Evolutionary conservation across 2,329 filamentous ascomycete species (phyloP), one percentile per base, ranked within the genome.

Genomic region (Fusarium sp.): DNA sequence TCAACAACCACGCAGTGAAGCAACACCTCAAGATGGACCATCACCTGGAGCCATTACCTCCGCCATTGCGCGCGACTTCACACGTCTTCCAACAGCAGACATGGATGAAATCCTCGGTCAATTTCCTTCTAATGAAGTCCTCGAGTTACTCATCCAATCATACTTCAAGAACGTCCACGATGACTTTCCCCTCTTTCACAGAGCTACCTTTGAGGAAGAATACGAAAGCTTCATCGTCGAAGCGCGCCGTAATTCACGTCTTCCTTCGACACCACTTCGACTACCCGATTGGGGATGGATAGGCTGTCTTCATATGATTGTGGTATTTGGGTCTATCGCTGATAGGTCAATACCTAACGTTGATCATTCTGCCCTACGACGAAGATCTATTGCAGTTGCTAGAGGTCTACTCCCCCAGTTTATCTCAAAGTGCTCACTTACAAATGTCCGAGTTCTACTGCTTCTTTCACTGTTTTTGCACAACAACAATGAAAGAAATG

Each of bases 401-500:
- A 59, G 72, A 1, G 62, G 65, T 0, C 1, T 74, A 0, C 59
- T 74, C 0, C 72, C 72, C 0, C 72, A 74, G 36, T 75, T 74
- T 17, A 65, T 74, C 3, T 71, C 72, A 3, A 74, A 73, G 20
- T 74, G 72, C 1, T 71, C 69, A 2, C 62, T 74, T 4, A 59
- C 52, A 0, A 74, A 74, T 9, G 70, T 75, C 2, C 44, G 72
- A 2, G 72, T 74, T 2, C 13, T 74, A 6, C 1, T 74, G 0
- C 18, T 74, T 3, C 50, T 74, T 41, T 70, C 80, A 2, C 56
- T 82, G 2, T 83, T 81, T 50, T 63, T 82, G 3, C 81, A 83
- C 47, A 83, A 83, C 39, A 80, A 81, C 39, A 81, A 82, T 59
- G 81, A 83, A 53, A 72, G 81, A 11, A 83, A 83, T 35, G 81